phyloP scores from a whole-genome alignment of 805 yeast species.

The Nakazawaea pomicola region DNA sequence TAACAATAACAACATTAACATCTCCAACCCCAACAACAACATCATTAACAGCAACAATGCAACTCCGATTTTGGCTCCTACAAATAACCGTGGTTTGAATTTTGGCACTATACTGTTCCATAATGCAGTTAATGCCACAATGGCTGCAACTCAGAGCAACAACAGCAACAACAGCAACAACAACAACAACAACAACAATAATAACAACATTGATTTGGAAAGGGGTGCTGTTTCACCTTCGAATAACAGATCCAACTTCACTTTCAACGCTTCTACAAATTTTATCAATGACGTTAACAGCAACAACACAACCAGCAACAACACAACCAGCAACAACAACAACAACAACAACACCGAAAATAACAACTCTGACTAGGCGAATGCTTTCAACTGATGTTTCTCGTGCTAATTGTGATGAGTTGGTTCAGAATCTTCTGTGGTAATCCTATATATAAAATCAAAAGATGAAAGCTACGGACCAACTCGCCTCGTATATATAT shows the following conservation, averaged over 20 bases:
- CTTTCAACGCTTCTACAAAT: background rate
- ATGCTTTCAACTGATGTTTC: no score
- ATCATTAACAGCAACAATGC: background rate
- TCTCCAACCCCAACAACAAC: background rate
- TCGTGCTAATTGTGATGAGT: background rate
- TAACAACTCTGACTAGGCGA: background rate
- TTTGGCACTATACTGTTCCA: constrained; percentile 13
- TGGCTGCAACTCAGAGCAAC: constrained; percentile 9
- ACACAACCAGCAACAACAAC: background rate
- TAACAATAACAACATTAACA: background rate
- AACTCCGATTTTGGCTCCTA: constrained; percentile 11
- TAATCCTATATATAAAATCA: no score
- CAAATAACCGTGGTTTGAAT: constrained; percentile 4
- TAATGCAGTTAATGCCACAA: constrained; percentile 13
- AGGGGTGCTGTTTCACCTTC: no score
- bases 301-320: background rate
- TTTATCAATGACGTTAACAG: background rate
- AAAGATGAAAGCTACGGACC: no score
- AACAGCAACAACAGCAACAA: background rate
- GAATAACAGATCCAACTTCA: background rate
- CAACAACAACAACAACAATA: background rate
- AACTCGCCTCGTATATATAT: no score
- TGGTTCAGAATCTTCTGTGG: background rate
- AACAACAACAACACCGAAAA: background rate
- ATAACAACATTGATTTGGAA: background rate